Percentiles rank a stretch among this genome's conserved stretches.
Conservation (phyloP, 2,329 filamentous ascomycete genomes). For the Neofusicoccum parvum region DNA sequence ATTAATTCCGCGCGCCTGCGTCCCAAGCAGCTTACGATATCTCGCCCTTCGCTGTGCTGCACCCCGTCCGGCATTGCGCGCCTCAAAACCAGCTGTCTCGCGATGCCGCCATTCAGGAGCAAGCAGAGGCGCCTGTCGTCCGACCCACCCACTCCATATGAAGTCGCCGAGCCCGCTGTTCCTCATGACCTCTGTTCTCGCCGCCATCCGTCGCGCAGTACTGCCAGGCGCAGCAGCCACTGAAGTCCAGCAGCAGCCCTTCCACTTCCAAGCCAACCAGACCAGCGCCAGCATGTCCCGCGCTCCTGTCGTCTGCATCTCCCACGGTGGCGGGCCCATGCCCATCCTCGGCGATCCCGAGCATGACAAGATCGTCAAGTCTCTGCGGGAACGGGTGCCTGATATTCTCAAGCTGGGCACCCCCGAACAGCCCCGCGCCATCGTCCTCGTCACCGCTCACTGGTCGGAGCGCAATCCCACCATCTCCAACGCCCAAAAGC, state of each 20-base stretch:
- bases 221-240: neutral
- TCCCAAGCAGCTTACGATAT: conserved; percentile 9
- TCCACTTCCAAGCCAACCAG: conserved; percentile 15
- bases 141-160: neutral
- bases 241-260: conserved; percentile 11
- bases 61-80: neutral
- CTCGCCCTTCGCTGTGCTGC: neutral
- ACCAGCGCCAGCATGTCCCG: conserved; percentile 26
- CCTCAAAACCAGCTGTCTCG: neutral
- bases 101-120: neutral
- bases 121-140: neutral
- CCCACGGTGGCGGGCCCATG: conserved; percentile 55
- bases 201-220: neutral
- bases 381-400: conserved; percentile 57
- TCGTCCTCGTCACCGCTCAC: conserved; percentile 62
- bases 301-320: conserved; percentile 43
- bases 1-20: neutral
- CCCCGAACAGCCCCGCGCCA: conserved; percentile 52
- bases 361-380: conserved; percentile 55
- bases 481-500: conserved; percentile 54
- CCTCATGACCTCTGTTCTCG: conserved; percentile 14
- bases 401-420: conserved; percentile 59
- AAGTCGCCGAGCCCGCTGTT: conserved; percentile 3
- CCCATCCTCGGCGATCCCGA: conserved; percentile 59
- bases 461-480: conserved; percentile 55